Percentiles rank a stretch among this genome's conserved stretches.
Conservation (phyloP, 2,329 filamentous ascomycete species). For the Monosporascus sp. region DNA sequence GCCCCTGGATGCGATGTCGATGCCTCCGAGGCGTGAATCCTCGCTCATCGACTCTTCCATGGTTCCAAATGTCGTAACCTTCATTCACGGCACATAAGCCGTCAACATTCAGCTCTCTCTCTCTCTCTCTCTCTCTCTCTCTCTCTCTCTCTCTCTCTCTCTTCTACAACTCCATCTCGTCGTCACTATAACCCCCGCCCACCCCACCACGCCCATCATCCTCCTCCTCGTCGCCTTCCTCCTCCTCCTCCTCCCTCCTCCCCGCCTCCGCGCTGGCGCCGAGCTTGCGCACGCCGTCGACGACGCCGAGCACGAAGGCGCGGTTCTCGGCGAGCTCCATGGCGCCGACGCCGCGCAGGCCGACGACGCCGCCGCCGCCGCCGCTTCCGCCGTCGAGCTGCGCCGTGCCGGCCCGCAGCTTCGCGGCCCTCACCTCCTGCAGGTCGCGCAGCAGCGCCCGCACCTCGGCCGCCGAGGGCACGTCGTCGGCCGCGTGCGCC, state of each 20-base stretch:
- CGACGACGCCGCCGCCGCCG: conserved; percentile 66
- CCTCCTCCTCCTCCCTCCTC: conserved; percentile 70
- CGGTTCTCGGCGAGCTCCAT: conserved; percentile 90
- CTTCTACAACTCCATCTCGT: conserved; percentile 36
- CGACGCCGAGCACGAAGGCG: conserved; percentile 76
- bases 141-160: background rate
- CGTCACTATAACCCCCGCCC: conserved; percentile 57
- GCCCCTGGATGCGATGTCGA: too few relatives aligned
- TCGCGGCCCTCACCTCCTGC: conserved; percentile 82
- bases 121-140: background rate
- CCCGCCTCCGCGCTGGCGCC: conserved; percentile 75
- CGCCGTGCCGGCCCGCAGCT: conserved; percentile 72
- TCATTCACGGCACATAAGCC: background rate
- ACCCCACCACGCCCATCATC: conserved; percentile 52
- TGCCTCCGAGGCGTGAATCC: too few relatives aligned
- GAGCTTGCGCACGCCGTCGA: conserved; percentile 82
- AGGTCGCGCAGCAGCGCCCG: conserved; percentile 73
- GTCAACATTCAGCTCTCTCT: background rate
- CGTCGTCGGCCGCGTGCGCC: conserved; percentile 77
- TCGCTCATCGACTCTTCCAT: too few relatives aligned
- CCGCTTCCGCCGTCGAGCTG: conserved; percentile 66
- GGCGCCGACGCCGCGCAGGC: conserved; percentile 70
- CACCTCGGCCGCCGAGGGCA: conserved; percentile 67
- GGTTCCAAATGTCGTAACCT: too few relatives aligned
- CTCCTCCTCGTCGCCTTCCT: conserved; percentile 43